Base-by-base conservation (phyloP, 78 protist genomes). In the Anaeramoeba flamelloides region DNA sequence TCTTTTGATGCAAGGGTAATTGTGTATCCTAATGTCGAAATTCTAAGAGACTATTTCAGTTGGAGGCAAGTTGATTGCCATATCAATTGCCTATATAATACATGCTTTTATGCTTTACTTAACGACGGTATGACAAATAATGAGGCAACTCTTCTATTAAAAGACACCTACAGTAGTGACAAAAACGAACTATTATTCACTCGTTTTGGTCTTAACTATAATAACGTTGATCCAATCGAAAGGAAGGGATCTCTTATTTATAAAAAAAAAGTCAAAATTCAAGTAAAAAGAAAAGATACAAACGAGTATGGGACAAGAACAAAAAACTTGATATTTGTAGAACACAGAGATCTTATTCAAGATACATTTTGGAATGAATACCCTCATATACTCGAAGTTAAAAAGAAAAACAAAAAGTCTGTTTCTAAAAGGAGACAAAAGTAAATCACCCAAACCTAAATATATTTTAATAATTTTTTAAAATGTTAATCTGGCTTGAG, bases 31-130 rank as follows among this genome's bases (percentile, higher is more conserved):
- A 53, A 91, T 0, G 77, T 76, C 34, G 74, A 84, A 36, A 87
- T 87, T 74, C 0, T 93, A 32, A 40, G 90, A 37, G 93, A 90
- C 65, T 84, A 91, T 34, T 41, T 88, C n/a, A 31, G 81, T 12
- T 91, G 91, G 91, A 83, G 94, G 0, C 92, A 91, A 36, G 94
- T 85, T 1, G 91, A 85, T 33, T 87, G 91, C 41, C 96, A 92
- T 85, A 91, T 92, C 79, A 92, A 92, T 75, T 89, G 88, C 76
- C 39, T 91, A 26, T 92, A 86, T 82, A 92, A 92, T 87, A 86
- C 92, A 26, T 64, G 82, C 36, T 92, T 87, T 77, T 92, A 92
- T 92, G 78, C 86, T 41, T 84, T 92, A 81, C 92, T 92, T 3
- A 65, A 82, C 38, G 33, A 76, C 22, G 93, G 83, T 26, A 53